Base-by-base conservation (phyloP, 805 yeast species). In the Lachancea kluyveri region DNA sequence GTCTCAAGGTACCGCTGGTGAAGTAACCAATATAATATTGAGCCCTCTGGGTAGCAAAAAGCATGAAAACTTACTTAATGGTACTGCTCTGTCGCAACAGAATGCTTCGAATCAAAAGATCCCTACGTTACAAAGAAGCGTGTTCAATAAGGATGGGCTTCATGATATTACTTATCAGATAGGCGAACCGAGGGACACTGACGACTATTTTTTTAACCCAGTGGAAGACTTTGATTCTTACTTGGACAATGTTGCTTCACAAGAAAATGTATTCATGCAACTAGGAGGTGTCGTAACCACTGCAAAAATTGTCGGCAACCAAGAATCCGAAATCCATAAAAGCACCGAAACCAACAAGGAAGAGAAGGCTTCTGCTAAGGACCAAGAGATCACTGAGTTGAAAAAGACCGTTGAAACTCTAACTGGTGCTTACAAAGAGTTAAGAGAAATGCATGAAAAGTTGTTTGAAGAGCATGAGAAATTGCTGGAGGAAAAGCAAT, bases 61-160 rank as follows among this genome's bases (percentile, higher is more conserved):
- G 11, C 27, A 32, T 5, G 33, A 33, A 17, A 30, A 35, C 7
- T 30, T 37, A 5, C 13, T 37, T 15, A 26, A 28, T 9, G 13
- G 9, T 9, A 24, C 24, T 17, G 23, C 18, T n/a, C 25, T 15
- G 10, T 33, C 33, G 20, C 10, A 32, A 6, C 30, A 54, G 32
- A 50, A 38, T 19, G 32, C 39, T 9, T n/a, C n/a, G n/a, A n/a
- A n/a, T n/a, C 48, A 49, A 33, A 55, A 70, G 15, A 64, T 81
- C n/a, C 88, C 88, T 1, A 65, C 64, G 6, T 65, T 82, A 40
- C 82, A 79, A 53, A 69, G 90, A 53, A 73, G 68, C 2, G 50
- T 80, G 26, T 66, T 62, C 3, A 68, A 67, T 21, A 48, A 56
- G 39, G 58, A 57, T 37, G 48, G 62, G 40, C 49, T 73, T 46